Conservation (phyloP, 2,329 filamentous ascomycete species). For the Lecanicillium sp. region DNA sequence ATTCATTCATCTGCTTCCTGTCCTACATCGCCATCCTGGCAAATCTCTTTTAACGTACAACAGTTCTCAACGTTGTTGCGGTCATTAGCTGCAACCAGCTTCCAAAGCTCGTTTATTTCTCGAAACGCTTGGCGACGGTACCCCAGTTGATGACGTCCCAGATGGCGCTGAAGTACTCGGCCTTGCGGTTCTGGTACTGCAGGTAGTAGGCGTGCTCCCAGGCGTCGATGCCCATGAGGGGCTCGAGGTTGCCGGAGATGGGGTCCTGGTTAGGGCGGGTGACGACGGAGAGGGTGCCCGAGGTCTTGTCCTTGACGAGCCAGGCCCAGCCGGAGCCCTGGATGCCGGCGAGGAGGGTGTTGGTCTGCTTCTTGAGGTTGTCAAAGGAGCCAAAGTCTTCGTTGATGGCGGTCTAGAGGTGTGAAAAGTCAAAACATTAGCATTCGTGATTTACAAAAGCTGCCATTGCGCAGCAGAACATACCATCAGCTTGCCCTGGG, state of each 20-base stretch:
- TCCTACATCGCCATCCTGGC: too few species aligned
- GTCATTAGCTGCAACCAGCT: neutral
- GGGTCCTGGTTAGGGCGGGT: constrained; percentile 85
- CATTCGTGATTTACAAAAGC: too few species aligned
- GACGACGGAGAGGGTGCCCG: constrained; percentile 54
- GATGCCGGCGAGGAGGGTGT: constrained; percentile 61
- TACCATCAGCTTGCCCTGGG: constrained; percentile 53
- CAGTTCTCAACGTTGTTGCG: neutral
- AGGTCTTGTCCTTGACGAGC: constrained; percentile 66
- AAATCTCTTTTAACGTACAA: constrained; percentile 1
- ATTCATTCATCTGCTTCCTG: too few species aligned
- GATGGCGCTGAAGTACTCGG: constrained; percentile 86
- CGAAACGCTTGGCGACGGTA: constrained; percentile 71
- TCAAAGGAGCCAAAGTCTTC: constrained; percentile 61
- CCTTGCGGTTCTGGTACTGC: constrained; percentile 95
- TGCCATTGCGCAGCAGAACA: too few species aligned
- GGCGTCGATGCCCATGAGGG: constrained; percentile 82
- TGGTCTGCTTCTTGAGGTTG: constrained; percentile 59
- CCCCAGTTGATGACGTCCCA: constrained; percentile 98
- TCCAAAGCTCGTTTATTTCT: constrained; percentile 27
- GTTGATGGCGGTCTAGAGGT: constrained; percentile 46
- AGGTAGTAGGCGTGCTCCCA: constrained; percentile 97
- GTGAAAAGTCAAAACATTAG: constrained; percentile 3
- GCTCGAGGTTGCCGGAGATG: constrained; percentile 73
- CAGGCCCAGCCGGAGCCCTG: constrained; percentile 90